A percentile compares a stretch with the other conserved stretches of the same genome.
These are phyloP conservation scores for Phyllosticta paracitricarpa DNA, from an alignment of 2,329 filamentous ascomycete genomes.

Conservation along the genomic window DNA sequence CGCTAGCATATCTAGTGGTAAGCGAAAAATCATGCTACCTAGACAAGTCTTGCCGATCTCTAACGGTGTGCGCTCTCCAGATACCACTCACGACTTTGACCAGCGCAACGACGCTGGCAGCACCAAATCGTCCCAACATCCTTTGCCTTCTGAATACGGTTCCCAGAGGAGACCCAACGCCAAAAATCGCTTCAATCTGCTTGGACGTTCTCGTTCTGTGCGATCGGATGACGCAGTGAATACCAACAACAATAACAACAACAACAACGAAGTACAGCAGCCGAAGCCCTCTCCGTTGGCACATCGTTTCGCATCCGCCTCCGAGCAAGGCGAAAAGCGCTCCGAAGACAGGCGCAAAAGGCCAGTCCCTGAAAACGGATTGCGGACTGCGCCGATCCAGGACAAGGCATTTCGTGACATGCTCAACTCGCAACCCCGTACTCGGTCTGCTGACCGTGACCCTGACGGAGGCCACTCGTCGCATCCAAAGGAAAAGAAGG, in stretches of 20 bases:
- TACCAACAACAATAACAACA: too few relatives aligned
- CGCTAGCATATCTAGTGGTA: constrained; percentile 9
- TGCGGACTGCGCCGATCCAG: constrained; percentile 55
- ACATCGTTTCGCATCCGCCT: constrained; percentile 12
- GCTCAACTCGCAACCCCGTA: constrained; percentile 50
- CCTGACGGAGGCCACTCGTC: constrained; percentile 22
- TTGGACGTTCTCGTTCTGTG: constrained; percentile 34
- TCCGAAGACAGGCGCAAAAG: constrained; percentile 19
- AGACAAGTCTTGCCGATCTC: neutral
- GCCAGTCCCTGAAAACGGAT: constrained; percentile 27
- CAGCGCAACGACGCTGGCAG: neutral
- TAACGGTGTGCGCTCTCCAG: neutral
- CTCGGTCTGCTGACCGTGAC: constrained; percentile 61
- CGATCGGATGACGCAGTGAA: constrained; percentile 30
- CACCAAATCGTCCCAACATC: neutral
- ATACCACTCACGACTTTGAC: constrained; percentile 9
- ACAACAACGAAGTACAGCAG: constrained; percentile 1
- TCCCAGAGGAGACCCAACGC: neutral
- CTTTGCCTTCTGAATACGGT: neutral
- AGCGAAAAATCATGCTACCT: constrained; percentile 7
- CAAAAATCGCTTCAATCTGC: constrained; percentile 20
- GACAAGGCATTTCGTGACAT: constrained; percentile 61
- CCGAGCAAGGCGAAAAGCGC: constrained; percentile 20
- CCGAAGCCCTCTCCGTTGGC: neutral
- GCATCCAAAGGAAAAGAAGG: constrained; percentile 17